Evolutionary conservation across 108 stramenopile species (phyloP).

Genomic region (Conticribra weissflogii): DNA sequence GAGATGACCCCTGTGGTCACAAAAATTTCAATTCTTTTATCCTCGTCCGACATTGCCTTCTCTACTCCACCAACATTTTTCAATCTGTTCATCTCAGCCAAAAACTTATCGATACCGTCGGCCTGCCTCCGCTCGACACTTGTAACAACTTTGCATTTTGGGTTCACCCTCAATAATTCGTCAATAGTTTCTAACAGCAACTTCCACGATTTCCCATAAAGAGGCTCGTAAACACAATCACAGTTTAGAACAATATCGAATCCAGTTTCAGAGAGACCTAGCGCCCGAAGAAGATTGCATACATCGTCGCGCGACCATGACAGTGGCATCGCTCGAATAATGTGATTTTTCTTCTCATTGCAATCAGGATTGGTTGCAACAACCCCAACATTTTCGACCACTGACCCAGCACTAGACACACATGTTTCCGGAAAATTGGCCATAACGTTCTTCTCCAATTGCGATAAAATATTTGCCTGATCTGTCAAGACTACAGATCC

Average conservation of each 20-base stretch:
- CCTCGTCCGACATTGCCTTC: conserved; percentile 38
- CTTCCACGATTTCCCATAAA: conserved; percentile 83
- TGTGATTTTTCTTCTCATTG: conserved; percentile 16
- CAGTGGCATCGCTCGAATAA: conserved; percentile 43
- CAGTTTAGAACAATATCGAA: conserved; percentile 86
- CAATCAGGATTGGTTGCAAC: neutral
- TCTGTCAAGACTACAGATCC: conserved; percentile 70
- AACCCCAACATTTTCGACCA: neutral
- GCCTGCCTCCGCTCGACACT: conserved; percentile 72
- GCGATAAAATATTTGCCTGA: conserved; percentile 62
- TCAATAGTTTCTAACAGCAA: conserved; percentile 67
- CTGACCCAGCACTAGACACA: neutral
- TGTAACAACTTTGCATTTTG: conserved; percentile 61
- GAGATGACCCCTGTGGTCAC: too few relatives aligned
- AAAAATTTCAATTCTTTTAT: conserved; percentile 42
- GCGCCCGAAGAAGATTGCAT: conserved; percentile 11
- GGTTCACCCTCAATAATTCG: conserved; percentile 58
- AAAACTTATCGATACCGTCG: conserved; percentile 74
- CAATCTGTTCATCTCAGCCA: conserved; percentile 39
- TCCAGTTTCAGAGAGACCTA: conserved; percentile 12
- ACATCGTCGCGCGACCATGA: conserved; percentile 57
- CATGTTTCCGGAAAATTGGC: conserved; percentile 49
- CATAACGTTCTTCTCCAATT: conserved; percentile 61
- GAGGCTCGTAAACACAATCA: conserved; percentile 86
- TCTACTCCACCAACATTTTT: conserved; percentile 35